Conservation (phyloP, 2,329 filamentous ascomycete species). For the Metarhizium album region DNA sequence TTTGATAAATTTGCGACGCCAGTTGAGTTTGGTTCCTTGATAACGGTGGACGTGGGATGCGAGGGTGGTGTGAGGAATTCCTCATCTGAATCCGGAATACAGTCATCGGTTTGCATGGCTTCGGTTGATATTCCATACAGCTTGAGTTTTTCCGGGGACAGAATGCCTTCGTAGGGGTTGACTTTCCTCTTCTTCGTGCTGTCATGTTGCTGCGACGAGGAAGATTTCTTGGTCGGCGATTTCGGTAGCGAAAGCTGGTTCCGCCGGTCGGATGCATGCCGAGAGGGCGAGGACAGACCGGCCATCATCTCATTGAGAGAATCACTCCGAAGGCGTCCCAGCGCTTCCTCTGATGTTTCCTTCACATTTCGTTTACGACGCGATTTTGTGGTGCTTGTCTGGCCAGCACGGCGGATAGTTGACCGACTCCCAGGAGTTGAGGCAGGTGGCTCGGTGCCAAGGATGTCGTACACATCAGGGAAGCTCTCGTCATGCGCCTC, state of each 20-base stretch:
- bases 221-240: slow-evolving; percentile 8
- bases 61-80: slow-evolving; percentile 33
- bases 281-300: slow-evolving; percentile 18
- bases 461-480: slow-evolving; percentile 41
- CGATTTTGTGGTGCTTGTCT: slow-evolving; percentile 9
- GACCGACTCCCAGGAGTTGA: slow-evolving; percentile 22
- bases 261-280: slow-evolving; percentile 9
- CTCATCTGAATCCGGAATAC: slow-evolving; percentile 47
- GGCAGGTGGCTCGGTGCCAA: slow-evolving; percentile 28
- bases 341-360: slow-evolving; percentile 3
- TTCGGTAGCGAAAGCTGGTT: background rate
- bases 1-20: background rate
- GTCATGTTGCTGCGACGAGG: slow-evolving; percentile 5
- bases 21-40: background rate
- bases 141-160: slow-evolving; percentile 8
- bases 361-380: slow-evolving; percentile 11
- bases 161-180: slow-evolving; percentile 4
- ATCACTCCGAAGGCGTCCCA: background rate
- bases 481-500: slow-evolving; percentile 34
- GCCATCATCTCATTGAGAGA: slow-evolving; percentile 10
- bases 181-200: slow-evolving; percentile 11
- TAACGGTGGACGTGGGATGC: slow-evolving; percentile 8
- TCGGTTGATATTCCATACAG: background rate
- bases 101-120: slow-evolving; percentile 15
- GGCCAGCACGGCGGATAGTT: slow-evolving; percentile 12